These are phyloP conservation scores for Cochlearia excelsa DNA, from an alignment of 345 rosid species.

Conservation along the genomic window DNA sequence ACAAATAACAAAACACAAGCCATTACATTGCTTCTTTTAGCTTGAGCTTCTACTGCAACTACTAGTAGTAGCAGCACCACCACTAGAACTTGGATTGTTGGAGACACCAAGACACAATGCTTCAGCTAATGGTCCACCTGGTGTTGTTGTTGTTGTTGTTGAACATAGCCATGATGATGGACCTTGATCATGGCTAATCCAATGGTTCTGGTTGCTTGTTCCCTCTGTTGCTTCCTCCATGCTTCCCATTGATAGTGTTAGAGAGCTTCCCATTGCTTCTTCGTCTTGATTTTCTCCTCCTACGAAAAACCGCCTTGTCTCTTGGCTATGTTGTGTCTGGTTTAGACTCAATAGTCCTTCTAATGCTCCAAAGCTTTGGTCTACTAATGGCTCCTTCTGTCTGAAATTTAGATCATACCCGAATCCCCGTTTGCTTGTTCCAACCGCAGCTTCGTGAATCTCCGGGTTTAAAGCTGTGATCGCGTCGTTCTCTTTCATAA, in stretches of 20 bases:
- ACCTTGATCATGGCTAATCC: constrained; percentile 31
- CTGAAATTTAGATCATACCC: constrained; percentile 24
- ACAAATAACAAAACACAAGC: constrained; percentile 3
- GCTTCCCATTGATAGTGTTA: constrained; percentile 59
- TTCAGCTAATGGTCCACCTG: constrained; percentile 54
- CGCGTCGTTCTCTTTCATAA: constrained; percentile 52
- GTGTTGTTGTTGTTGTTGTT: constrained; percentile 16
- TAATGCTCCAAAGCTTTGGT: constrained; percentile 29
- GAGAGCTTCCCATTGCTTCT: constrained; percentile 40
- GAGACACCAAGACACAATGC: constrained; percentile 45
- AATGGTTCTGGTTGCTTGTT: constrained; percentile 34
- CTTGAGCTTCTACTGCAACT: constrained; percentile 40
- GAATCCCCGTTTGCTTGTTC: constrained; percentile 31
- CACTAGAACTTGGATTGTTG: constrained; percentile 29
- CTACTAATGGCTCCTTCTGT: constrained; percentile 36
- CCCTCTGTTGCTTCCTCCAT: constrained; percentile 37
- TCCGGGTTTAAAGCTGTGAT: constrained; percentile 42
- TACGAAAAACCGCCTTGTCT: constrained; percentile 60
- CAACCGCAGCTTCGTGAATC: constrained; percentile 38
- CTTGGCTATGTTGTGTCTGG: constrained; percentile 41
- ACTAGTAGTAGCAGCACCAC: background rate
- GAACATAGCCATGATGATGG: constrained; percentile 38
- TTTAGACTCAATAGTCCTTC: constrained; percentile 36
- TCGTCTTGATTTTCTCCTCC: constrained; percentile 55
- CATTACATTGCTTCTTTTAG: constrained; percentile 1